Conservation (phyloP, 495 filamentous ascomycete genomes). For the Xylaria longipes region DNA sequence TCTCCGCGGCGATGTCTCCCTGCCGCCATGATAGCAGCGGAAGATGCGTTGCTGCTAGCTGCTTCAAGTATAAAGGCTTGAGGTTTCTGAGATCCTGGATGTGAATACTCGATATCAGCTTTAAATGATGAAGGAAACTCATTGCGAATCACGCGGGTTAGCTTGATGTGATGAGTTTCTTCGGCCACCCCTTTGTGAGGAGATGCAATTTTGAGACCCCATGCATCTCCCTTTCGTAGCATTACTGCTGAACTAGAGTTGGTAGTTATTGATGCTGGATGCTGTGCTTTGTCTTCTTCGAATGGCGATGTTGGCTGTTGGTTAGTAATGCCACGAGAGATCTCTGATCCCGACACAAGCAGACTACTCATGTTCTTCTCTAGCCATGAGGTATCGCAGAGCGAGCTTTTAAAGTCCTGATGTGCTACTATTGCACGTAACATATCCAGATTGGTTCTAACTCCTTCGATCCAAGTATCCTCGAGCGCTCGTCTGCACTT, state of each 20-base stretch:
- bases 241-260: slow-evolving; percentile 44
- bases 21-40: slow-evolving; percentile 52
- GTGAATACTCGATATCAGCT: slow-evolving; percentile 63
- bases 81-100: slow-evolving; percentile 40
- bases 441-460: slow-evolving; percentile 62
- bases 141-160: slow-evolving; percentile 62
- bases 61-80: slow-evolving; percentile 54
- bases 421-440: slow-evolving; percentile 60
- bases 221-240: slow-evolving; percentile 63
- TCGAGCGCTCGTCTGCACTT: slow-evolving; percentile 62
- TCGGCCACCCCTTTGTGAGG: slow-evolving; percentile 23
- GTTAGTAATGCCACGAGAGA: background rate
- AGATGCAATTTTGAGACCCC: slow-evolving; percentile 58
- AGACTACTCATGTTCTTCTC: slow-evolving; percentile 41
- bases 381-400: slow-evolving; percentile 65
- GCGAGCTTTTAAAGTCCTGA: slow-evolving; percentile 51
- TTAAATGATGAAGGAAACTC: slow-evolving; percentile 62
- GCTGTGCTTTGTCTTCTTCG: background rate
- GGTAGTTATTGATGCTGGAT: too few relatives aligned
- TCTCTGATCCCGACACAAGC: slow-evolving; percentile 47
- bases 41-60: slow-evolving; percentile 55
- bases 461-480: slow-evolving; percentile 59
- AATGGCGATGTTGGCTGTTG: background rate
- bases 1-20: slow-evolving; percentile 58
- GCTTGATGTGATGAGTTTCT: slow-evolving; percentile 52